These are phyloP conservation scores for Linnemannia exigua DNA, from an alignment of 192 early-diverging fungal genomes.

Conservation along the genomic window DNA sequence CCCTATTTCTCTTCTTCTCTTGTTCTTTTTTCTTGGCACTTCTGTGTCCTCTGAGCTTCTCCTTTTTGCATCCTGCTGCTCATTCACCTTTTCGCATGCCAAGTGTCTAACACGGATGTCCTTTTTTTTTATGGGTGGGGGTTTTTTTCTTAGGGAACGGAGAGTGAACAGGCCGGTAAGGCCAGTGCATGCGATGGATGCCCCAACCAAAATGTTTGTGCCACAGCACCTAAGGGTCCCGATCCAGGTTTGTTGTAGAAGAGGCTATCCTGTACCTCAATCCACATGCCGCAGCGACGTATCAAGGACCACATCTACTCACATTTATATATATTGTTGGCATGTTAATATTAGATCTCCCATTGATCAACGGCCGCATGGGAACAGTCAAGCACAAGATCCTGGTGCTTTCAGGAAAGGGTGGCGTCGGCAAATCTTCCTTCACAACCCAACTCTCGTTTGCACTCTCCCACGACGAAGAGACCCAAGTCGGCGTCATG, in stretches of 20 bases:
- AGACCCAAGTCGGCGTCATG: conserved; percentile 82
- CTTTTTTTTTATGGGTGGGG: not conserved
- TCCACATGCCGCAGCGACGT: not conserved
- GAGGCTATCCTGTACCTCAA: not conserved
- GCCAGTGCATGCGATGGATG: conserved; percentile 85
- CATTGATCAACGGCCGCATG: conserved; percentile 75
- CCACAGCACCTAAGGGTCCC: conserved; percentile 82
- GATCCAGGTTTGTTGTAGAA: conserved; percentile 71
- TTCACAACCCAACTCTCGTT: conserved; percentile 93
- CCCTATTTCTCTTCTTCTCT: not conserved
- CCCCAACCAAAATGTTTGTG: conserved; percentile 84
- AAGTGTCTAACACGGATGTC: not conserved
- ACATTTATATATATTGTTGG: conserved; percentile 4
- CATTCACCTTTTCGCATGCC: not conserved
- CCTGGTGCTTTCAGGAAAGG: conserved; percentile 97
- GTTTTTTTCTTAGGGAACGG: conserved; percentile 66
- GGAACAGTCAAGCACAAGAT: conserved; percentile 84
- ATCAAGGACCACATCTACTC: too few species aligned
- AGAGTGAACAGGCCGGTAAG: conserved; percentile 78
- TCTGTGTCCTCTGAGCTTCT: too few species aligned
- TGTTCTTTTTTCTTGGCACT: not conserved
- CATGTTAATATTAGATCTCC: conserved; percentile 66
- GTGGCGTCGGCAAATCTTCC: conserved; percentile 97
- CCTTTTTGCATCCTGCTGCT: not conserved
- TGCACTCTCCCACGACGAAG: conserved; percentile 75